Evolutionary conservation across 1,284 basidiomycete species (phyloP).

Genomic region (Moesziomyces sp.): DNA sequence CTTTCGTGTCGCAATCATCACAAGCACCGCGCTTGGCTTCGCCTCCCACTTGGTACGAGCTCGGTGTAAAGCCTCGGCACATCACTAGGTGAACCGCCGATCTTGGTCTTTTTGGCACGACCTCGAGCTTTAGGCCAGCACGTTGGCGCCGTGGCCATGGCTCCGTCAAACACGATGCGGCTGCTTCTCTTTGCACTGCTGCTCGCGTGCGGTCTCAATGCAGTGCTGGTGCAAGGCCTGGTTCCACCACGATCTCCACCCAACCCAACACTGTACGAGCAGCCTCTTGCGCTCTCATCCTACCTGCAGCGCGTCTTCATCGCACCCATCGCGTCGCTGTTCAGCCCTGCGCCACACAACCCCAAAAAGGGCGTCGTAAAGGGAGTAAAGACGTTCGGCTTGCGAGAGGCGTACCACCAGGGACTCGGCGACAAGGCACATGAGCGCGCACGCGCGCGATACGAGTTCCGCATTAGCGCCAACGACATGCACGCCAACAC

Average conservation of each 20-base stretch:
- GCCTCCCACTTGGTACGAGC: too few relatives aligned
- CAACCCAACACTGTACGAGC: constrained; percentile 9
- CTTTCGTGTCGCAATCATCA: too few relatives aligned
- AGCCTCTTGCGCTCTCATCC: constrained; percentile 25
- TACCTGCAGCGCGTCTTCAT: constrained; percentile 21
- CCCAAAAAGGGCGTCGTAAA: background rate
- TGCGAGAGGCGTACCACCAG: constrained; percentile 47
- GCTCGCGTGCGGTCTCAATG: constrained; percentile 9
- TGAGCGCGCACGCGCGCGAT: constrained; percentile 26
- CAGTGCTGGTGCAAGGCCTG: constrained; percentile 15
- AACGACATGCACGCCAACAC: constrained; percentile 14
- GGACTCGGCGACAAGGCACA: constrained; percentile 38
- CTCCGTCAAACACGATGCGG: background rate
- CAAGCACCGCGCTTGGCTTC: too few relatives aligned
- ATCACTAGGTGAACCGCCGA: too few relatives aligned
- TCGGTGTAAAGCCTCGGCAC: too few relatives aligned
- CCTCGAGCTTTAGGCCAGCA: too few relatives aligned
- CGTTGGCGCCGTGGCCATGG: too few relatives aligned
- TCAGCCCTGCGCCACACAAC: background rate
- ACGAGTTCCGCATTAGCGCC: constrained; percentile 38
- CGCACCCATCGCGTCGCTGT: constrained; percentile 7
- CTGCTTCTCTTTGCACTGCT: constrained; percentile 9
- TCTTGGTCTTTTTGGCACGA: too few relatives aligned
- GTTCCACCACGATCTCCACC: constrained; percentile 18
- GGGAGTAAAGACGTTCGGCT: constrained; percentile 24